Conservation (phyloP, 148 eudicot genomes). For the Bassia scoparia region DNA sequence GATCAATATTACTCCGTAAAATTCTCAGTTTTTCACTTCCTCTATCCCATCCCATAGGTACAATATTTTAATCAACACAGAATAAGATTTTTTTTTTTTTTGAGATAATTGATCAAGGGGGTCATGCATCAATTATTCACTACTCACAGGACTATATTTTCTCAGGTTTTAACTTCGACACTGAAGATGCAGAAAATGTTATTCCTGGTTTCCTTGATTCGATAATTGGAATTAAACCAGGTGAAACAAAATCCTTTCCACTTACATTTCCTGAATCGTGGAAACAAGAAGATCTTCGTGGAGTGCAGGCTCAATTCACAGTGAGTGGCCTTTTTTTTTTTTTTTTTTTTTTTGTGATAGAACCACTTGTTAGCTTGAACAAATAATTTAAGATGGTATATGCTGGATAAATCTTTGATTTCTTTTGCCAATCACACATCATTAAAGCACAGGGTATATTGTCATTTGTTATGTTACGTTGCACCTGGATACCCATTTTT, state of each 20-base stretch:
- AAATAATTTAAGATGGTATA: background rate
- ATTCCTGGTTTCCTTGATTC: slow-evolving; percentile 90
- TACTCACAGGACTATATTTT: slow-evolving; percentile 18
- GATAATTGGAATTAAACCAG: slow-evolving; percentile 70
- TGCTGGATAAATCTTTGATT: background rate
- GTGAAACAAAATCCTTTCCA: slow-evolving; percentile 89
- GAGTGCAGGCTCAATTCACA: slow-evolving; percentile 80
- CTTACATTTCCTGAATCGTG: slow-evolving; percentile 87
- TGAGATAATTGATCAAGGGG: too few species aligned
- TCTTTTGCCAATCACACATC: background rate
- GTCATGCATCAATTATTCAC: too few species aligned
- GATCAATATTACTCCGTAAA: too few species aligned
- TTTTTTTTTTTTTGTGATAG: background rate
- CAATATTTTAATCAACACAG: too few species aligned
- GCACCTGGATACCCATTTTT: too few species aligned
- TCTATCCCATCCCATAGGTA: too few species aligned
- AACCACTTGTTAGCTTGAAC: background rate
- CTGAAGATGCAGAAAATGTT: slow-evolving; percentile 80
- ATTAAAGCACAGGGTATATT: background rate
- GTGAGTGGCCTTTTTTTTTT: slow-evolving; percentile 44
- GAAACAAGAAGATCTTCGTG: slow-evolving; percentile 93
- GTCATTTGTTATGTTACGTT: too few species aligned
- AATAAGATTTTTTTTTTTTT: too few species aligned
- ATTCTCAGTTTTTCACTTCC: too few species aligned
- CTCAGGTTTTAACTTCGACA: slow-evolving; percentile 86